These are phyloP conservation scores for Klebsormidium nitens DNA, from an alignment of 139 green algal genomes.

Conservation along the genomic window DNA sequence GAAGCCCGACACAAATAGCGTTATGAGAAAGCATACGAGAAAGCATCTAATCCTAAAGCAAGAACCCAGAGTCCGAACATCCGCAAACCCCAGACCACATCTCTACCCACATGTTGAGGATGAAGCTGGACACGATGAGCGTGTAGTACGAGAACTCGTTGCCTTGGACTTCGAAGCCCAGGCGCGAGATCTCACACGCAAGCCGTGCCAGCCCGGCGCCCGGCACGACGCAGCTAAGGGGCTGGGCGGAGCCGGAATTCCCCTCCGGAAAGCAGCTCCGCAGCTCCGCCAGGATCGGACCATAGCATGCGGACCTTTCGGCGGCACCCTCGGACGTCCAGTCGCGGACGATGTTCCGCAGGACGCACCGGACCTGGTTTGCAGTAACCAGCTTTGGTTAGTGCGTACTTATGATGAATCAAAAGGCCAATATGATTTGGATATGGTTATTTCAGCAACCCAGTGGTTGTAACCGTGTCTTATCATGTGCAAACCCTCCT, in stretches of 20 bases:
- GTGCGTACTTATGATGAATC: too few species aligned
- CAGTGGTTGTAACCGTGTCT: too few species aligned
- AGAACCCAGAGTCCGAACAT: too few species aligned
- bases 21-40: too few species aligned
- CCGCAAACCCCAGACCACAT: too few species aligned
- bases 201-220: conserved; percentile 82
- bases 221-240: conserved; percentile 72
- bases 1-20: conserved; percentile 82
- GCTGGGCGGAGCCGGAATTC: conserved; percentile 23
- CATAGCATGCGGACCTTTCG: conserved; percentile 29
- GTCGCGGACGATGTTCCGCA: conserved; percentile 40
- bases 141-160: conserved; percentile 98
- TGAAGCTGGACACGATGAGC: conserved; percentile 81
- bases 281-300: conserved; percentile 34
- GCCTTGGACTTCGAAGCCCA: conserved; percentile 51
- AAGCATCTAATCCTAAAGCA: too few species aligned
- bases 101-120: conserved; percentile 74
- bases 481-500: too few species aligned
- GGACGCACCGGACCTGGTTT: conserved; percentile 37
- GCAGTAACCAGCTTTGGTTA: too few species aligned
- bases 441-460: too few species aligned
- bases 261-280: conserved; percentile 14
- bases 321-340: conserved; percentile 25
- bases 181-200: conserved; percentile 42
- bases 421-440: too few species aligned